These are phyloP conservation scores for Biscogniauxia sp. DNA, from an alignment of 2,329 filamentous ascomycete genomes.

Conservation along the genomic window DNA sequence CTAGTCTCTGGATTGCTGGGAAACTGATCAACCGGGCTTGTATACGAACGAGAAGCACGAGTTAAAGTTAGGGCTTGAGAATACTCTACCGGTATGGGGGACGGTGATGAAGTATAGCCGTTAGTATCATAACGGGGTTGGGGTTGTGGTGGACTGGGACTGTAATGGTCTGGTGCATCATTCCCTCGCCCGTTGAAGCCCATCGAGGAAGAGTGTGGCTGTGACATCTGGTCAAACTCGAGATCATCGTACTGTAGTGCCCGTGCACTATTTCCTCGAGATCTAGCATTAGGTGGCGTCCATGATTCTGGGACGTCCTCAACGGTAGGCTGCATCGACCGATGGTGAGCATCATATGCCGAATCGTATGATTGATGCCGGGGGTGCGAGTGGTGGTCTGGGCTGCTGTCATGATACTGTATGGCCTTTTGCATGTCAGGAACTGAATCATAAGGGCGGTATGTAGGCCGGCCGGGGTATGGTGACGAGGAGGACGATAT, in stretches of 20 bases:
- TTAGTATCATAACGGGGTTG: constrained; percentile 31
- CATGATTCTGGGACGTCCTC: constrained; percentile 61
- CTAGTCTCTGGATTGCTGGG: constrained; percentile 34
- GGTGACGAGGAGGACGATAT: constrained; percentile 36
- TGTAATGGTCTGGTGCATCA: constrained; percentile 32
- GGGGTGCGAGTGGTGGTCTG: constrained; percentile 36
- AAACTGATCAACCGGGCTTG: constrained; percentile 24
- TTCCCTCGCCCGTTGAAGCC: constrained; percentile 39
- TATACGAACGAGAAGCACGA: constrained; percentile 23
- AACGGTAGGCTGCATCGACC: constrained; percentile 59
- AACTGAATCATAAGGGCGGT: constrained; percentile 50
- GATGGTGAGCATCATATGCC: constrained; percentile 44
- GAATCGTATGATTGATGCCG: constrained; percentile 53
- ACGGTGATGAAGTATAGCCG: constrained; percentile 31
- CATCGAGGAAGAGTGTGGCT: constrained; percentile 44
- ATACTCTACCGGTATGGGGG: constrained; percentile 36
- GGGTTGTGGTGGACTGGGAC: constrained; percentile 22
- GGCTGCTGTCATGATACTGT: constrained; percentile 34
- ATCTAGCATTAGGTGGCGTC: constrained; percentile 31
- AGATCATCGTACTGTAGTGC: constrained; percentile 37
- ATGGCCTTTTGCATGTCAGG: constrained; percentile 35
- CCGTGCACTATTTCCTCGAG: constrained; percentile 24
- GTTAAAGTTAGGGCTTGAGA: constrained; percentile 27
- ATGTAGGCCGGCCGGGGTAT: constrained; percentile 54
- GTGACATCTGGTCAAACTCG: constrained; percentile 39